Conservation (phyloP, 2,329 filamentous ascomycete genomes). For the Madurella mycetomatis region DNA sequence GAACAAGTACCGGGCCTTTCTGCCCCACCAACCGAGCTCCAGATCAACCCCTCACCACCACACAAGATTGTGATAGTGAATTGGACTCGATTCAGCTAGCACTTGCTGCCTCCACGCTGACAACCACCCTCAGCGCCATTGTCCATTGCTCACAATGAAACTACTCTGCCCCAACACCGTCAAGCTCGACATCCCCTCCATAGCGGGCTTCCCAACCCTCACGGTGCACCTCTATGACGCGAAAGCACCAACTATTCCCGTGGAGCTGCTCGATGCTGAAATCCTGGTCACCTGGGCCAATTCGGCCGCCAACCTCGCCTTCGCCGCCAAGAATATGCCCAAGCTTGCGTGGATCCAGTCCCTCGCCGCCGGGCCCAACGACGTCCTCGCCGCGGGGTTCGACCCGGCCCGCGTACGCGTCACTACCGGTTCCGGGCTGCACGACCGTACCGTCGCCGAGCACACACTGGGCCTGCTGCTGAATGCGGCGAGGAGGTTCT, state of each 20-base stretch:
- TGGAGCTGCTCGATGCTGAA: slow-evolving; percentile 55
- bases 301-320: slow-evolving; percentile 51
- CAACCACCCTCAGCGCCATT: background rate
- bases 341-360: slow-evolving; percentile 56
- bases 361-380: slow-evolving; percentile 62
- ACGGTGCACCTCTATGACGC: slow-evolving; percentile 58
- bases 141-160: slow-evolving; percentile 45
- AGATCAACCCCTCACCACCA: background rate
- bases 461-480: slow-evolving; percentile 58
- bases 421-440: slow-evolving; percentile 59
- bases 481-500: slow-evolving; percentile 51
- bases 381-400: slow-evolving; percentile 59
- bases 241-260: slow-evolving; percentile 47
- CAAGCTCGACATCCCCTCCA: slow-evolving; percentile 48
- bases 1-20: background rate
- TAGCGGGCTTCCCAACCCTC: slow-evolving; percentile 53
- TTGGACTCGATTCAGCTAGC: background rate
- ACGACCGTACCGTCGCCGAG: slow-evolving; percentile 62
- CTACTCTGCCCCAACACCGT: slow-evolving; percentile 64
- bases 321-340: slow-evolving; percentile 52
- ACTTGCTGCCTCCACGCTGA: background rate
- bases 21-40: background rate
- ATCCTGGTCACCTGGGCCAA: slow-evolving; percentile 61
- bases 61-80: background rate
- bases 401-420: slow-evolving; percentile 46